Evolutionary conservation across 768 basidiomycete species (phyloP), one percentile per base, ranked within the genome.

Genomic region (Agaricus blazei): DNA sequence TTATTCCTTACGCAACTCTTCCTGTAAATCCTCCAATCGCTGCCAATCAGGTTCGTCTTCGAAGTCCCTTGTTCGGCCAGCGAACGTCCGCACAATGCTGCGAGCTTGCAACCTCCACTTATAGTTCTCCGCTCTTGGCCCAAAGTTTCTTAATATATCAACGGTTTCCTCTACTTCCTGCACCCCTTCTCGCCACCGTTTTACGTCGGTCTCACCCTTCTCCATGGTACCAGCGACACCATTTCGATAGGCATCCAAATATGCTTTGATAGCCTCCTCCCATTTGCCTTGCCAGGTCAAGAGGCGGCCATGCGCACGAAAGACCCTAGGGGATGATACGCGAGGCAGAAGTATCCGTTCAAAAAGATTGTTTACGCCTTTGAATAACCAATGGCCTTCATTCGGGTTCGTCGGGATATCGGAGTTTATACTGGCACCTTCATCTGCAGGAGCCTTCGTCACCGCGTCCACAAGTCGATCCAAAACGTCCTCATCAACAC

Each of bases 401-500:
- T 88, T 88, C 4, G 83, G 74, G 65, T 80, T 75, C 44, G 57
- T 58, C 44, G 65, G 66, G 24, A 64, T 67, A 51, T 49, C 62
- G 56, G 60, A 65, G 15, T 63, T 58, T 48, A 63, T 67, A 27
- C 63, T 67, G 54, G 34, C 57, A 51, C 59, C 67, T 27, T 52
- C 66, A 52, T 77, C 67, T 12, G 62, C 61, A 4, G 77, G 66
- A 29, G 68, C 80, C 9, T 85, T 76, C 1, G 88, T 90, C 59
- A 91, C 93, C 27, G 90, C 91, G 62, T 87, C 83, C 9, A 98
- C 95, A 42, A 98, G 79, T 38, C 90, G 83, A 56, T 95, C 91
- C 8, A 98, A 73, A 4, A 98, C 91, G 38, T 94, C 91, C 51
- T 85, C 79, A 68, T 98, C 96, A 15, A 98, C 82, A 29, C 78